Evolutionary conservation across 1,139 yeast species (phyloP), one percentile per base, ranked within the genome.

Genomic region (Suhomyces chickasaworum): DNA sequence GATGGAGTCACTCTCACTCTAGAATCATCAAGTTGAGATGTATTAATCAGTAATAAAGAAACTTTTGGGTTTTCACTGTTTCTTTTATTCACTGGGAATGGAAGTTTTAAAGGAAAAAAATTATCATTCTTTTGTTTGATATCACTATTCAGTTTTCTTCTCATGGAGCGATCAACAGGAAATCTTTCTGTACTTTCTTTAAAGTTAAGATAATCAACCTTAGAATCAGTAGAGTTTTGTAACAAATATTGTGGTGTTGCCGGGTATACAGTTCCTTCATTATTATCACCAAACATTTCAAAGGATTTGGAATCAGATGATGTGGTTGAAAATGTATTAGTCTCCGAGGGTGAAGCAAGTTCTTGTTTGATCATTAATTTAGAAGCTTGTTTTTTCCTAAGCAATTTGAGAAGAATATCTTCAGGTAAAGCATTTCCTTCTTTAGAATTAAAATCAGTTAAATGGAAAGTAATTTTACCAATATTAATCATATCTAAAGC

Each of bases 361-460:
- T 64, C 75, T 47, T 78, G 81, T 21, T 68, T 64, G 2, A 84
- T 64, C 33, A 66, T 62, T 38, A 84, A 61, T 52, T 80, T 81
- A 9, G 66, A 62, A 4, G 69, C 65, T 20, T 68, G 67, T 46
- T 63, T 64, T 17, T 60, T 56, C 40, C 71, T 72, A 13, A 68
- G 52, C 5, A 68, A 56, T 1, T 59, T 55, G 1, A 71, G 55
- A 1, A 84, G 56, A 2, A 67, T 60, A 29, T 75, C 74, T 33
- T 87, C 71, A 1, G 83, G 70, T 16, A 90, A 64, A 0, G 83
- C 74, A 3, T 73, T 79, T 4, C 96, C 97, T 38, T 81, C 80
- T 3, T 71, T 72, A 41, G 83, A 75, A 13, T 82, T 81, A 60
- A 84, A 82, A 39, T 89, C 96, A 0, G 96, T 87, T 52, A 89